These are phyloP conservation scores for Suillus discolor DNA, from an alignment of 768 basidiomycete species.

Conservation along the genomic window DNA sequence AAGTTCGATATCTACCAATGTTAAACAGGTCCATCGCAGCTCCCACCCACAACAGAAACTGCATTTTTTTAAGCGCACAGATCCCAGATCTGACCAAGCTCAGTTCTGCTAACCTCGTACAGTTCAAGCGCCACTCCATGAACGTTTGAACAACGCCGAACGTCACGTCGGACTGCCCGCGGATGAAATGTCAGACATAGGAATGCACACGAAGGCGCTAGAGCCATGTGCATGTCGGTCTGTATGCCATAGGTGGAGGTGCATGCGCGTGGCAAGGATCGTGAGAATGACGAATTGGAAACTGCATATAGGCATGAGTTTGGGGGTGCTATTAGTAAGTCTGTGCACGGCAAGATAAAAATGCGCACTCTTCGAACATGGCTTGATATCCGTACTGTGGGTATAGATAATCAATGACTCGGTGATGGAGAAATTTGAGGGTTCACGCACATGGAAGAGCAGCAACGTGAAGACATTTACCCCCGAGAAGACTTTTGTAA, in stretches of 20 bases:
- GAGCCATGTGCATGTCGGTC: not conserved
- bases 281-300: not conserved
- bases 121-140: not conserved
- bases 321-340: not conserved
- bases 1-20: not conserved
- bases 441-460: not conserved
- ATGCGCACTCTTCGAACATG: conserved; percentile 2
- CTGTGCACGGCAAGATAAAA: not conserved
- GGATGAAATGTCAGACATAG: not conserved
- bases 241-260: not conserved
- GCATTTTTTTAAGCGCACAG: not conserved
- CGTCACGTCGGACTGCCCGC: not conserved
- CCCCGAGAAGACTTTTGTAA: not conserved
- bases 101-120: not conserved
- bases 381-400: not conserved
- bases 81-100: not conserved
- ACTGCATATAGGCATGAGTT: not conserved
- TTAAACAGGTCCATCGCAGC: not conserved
- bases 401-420: no score
- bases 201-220: not conserved
- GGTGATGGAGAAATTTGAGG: not conserved
- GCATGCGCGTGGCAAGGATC: not conserved
- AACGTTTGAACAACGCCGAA: not conserved
- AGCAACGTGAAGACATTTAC: not conserved
- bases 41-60: not conserved